phyloP scores from a whole-genome alignment of 164 flowering plant species.

The grape (Vitis vinifera) region DNA sequence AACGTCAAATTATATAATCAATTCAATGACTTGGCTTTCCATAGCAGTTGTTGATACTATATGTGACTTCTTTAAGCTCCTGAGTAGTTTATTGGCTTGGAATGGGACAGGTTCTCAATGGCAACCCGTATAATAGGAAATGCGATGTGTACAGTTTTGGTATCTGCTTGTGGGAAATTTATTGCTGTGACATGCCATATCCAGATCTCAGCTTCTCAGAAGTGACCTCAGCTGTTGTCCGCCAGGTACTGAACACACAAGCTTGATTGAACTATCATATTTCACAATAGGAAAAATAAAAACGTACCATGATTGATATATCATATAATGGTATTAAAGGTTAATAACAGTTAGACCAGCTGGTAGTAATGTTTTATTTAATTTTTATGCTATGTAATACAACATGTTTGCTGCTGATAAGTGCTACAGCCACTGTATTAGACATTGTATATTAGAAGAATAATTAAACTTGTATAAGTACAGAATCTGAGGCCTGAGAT shows the following conservation, averaged over 20 bases:
- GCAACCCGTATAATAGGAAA: conserved; percentile 52
- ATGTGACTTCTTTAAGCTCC: not conserved
- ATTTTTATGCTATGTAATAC: too few relatives aligned
- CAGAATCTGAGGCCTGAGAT: conserved; percentile 66
- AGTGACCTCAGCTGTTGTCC: conserved; percentile 60
- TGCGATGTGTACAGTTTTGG: conserved; percentile 65
- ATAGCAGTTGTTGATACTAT: not conserved
- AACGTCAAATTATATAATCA: not conserved
- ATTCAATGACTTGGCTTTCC: not conserved
- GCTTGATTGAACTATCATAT: not conserved
- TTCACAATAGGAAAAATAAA: too few relatives aligned
- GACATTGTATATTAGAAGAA: not conserved
- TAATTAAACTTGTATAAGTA: conserved; percentile 8
- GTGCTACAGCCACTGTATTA: too few relatives aligned
- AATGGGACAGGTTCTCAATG: conserved; percentile 49
- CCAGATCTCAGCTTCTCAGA: conserved; percentile 69
- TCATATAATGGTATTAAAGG: not conserved
- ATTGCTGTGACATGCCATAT: conserved; percentile 70
- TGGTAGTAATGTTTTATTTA: too few relatives aligned
- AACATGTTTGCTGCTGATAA: too few relatives aligned
- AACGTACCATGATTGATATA: too few relatives aligned
- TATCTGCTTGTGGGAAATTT: conserved; percentile 70
- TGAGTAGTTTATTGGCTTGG: not conserved
- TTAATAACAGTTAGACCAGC: not conserved
- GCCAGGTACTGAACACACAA: conserved; percentile 33